Evolutionary conservation across 2,329 filamentous ascomycete species (phyloP), one percentile per base, ranked within the genome.

Genomic region (Geosmithia morbida): DNA sequence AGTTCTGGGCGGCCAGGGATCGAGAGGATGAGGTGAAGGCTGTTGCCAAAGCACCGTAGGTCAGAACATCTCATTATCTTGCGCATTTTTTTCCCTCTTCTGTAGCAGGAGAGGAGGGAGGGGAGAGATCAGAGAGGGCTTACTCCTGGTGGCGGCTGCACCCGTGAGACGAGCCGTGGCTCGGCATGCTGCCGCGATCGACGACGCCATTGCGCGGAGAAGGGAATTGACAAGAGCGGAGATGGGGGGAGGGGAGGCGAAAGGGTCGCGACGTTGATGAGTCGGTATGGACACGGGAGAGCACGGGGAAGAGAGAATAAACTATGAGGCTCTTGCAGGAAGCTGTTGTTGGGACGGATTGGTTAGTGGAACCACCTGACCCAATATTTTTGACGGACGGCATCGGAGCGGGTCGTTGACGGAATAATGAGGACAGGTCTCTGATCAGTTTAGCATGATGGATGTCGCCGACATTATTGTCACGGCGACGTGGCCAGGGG

Each of bases 1-100:
- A 88, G 66, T 89, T 92, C 53, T 88, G 83, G 20, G 87, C 87
- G 45, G 83, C 87, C 56, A 82, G 72, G 56, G 70, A 72, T 55
- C 73, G 67, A 49, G 79, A 66, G 48, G 77, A 78, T 41, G 80
- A 77, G 54, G 75, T 72, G 62, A 85, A 79, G 56, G 75, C 84
- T 87, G 57, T 43, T 7, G 13, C n/a, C 29, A 30, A 6, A 30
- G 29, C n/a, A n/a, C n/a, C n/a, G n/a, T n/a, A n/a, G n/a, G n/a
- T n/a, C n/a, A n/a, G n/a, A n/a, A n/a, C n/a, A n/a, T n/a, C n/a
- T n/a, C n/a, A n/a, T n/a, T n/a, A n/a, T n/a, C n/a, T n/a, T n/a
- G n/a, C n/a, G n/a, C n/a, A n/a, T n/a, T 30, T 30, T 30, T 30
- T 30, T 30, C 29, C 29, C 29, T 30, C 29, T 6, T 11, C 14